Conservation (phyloP, 75 land plant species). For the Selaginella moellendorffii region DNA sequence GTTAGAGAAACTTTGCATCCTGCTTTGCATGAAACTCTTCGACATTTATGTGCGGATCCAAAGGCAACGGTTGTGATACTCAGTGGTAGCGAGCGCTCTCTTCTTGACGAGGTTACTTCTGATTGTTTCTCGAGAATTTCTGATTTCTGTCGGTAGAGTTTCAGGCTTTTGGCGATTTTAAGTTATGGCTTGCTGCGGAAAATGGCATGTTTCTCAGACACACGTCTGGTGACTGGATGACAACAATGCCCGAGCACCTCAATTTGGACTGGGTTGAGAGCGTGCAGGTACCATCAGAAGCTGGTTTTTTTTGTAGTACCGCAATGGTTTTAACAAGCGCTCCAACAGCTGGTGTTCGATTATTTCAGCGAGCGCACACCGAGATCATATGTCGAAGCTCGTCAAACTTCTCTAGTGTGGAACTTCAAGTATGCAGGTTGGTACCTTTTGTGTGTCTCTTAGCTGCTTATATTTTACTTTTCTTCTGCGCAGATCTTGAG, state of each 20-base stretch:
- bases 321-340: too few species aligned
- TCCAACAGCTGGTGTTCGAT: slow-evolving; percentile 35
- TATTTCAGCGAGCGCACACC: slow-evolving; percentile 37
- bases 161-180: slow-evolving; percentile 7
- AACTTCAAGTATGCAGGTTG: slow-evolving; percentile 46
- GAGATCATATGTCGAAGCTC: slow-evolving; percentile 36
- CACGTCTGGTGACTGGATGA: slow-evolving; percentile 34
- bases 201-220: slow-evolving; percentile 32
- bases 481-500: slow-evolving; percentile 29
- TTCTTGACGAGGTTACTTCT: slow-evolving; percentile 7
- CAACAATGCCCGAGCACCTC: slow-evolving; percentile 40
- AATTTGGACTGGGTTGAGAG: slow-evolving; percentile 46
- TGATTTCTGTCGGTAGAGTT: too few species aligned
- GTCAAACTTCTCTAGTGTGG: slow-evolving; percentile 40
- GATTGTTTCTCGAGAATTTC: too few species aligned
- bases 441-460: slow-evolving; percentile 2
- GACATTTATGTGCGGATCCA: background rate
- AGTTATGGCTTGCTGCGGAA: slow-evolving; percentile 9
- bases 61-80: background rate
- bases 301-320: background rate
- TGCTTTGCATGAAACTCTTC: background rate
- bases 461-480: background rate
- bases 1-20: background rate
- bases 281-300: too few species aligned
- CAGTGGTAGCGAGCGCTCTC: slow-evolving; percentile 6